Conservation (phyloP, 345 rosid species). For the Nephelium lappaceum region DNA sequence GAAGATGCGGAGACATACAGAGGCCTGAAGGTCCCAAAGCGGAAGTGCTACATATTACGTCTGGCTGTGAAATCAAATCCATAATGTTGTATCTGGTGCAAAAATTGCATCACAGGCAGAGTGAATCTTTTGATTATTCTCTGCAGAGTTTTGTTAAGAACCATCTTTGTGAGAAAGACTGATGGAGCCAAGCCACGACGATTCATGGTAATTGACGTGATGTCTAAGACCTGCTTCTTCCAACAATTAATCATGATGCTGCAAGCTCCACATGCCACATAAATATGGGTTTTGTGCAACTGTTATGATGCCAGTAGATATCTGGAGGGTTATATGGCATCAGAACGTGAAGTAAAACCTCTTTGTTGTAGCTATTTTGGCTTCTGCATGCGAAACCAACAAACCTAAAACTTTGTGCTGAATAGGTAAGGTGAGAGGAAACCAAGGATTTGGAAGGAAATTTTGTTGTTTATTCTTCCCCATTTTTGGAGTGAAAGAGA, state of each 20-base stretch:
- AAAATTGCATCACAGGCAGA: not conserved
- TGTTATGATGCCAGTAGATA: not conserved
- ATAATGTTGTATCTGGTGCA: not conserved
- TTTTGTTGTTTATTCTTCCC: not conserved
- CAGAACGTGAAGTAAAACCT: not conserved
- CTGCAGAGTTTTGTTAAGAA: not conserved
- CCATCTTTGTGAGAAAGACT: not conserved
- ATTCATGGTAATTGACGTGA: not conserved
- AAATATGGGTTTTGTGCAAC: not conserved
- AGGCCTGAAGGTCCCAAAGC: constrained; percentile 21
- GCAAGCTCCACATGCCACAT: not conserved
- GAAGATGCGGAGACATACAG: constrained; percentile 41
- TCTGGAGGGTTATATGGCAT: not conserved
- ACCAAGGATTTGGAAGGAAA: not conserved
- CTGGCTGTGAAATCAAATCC: not conserved
- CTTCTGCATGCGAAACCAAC: not conserved
- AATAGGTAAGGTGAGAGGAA: too few species aligned
- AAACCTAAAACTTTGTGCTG: too few species aligned
- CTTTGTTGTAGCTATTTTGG: not conserved
- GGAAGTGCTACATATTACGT: not conserved
- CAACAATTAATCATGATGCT: not conserved
- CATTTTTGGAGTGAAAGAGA: not conserved
- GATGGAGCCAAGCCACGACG: not conserved
- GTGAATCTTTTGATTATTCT: not conserved
- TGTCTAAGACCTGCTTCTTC: not conserved